Evolutionary conservation across 2,329 filamentous ascomycete species (phyloP).

Genomic region (Fusarium sambucinum): DNA sequence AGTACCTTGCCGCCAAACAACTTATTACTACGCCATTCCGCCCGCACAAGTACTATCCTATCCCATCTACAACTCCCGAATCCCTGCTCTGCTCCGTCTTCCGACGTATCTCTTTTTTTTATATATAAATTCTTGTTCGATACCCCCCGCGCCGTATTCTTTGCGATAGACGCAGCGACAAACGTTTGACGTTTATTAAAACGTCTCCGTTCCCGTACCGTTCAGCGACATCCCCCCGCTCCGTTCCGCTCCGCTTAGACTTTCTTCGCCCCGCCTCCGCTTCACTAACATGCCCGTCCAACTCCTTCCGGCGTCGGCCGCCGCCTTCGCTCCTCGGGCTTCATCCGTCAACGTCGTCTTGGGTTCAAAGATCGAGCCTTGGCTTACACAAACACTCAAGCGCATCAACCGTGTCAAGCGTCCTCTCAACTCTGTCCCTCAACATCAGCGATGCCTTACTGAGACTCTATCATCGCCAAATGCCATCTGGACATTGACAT

Average conservation of each 20-base stretch:
- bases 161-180: conserved; percentile 20
- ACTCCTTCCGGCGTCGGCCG: conserved; percentile 93
- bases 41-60: conserved; percentile 10
- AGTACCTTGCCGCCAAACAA: conserved; percentile 15
- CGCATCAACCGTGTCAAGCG: conserved; percentile 97
- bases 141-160: conserved; percentile 35
- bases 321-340: conserved; percentile 91
- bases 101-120: conserved; percentile 61
- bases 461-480: conserved; percentile 90
- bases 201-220: conserved; percentile 16
- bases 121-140: conserved; percentile 57
- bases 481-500: conserved; percentile 95
- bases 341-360: conserved; percentile 95
- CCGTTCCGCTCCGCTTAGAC: conserved; percentile 31
- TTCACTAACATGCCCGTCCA: conserved; percentile 81
- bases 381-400: conserved; percentile 97
- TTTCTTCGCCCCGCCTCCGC: conserved; percentile 17
- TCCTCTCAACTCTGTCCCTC: conserved; percentile 94
- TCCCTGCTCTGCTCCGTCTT: conserved; percentile 62
- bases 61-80: conserved; percentile 25
- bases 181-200: conserved; percentile 21
- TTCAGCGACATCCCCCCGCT: conserved; percentile 24
- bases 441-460: conserved; percentile 94
- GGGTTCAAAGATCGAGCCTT: conserved; percentile 90
- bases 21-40: conserved; percentile 2